These are phyloP conservation scores for Acacia confusa DNA, from an alignment of 306 rosid genomes.

Conservation along the genomic window DNA sequence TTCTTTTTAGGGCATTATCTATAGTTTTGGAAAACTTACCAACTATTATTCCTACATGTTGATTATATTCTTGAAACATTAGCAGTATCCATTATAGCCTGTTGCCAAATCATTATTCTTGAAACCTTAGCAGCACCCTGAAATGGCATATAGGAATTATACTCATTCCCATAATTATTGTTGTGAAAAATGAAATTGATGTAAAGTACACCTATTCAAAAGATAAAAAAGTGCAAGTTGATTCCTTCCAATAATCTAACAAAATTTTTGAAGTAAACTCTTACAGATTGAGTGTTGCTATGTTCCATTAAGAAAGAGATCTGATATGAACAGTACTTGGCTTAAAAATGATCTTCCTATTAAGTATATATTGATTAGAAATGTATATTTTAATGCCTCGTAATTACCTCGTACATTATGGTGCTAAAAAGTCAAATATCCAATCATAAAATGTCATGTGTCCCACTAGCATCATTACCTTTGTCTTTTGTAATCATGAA, in stretches of 20 bases:
- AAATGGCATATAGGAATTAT: conserved; percentile 34
- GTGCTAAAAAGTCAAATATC: too few relatives aligned
- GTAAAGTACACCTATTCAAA: conserved; percentile 10
- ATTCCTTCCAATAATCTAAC: conserved; percentile 10
- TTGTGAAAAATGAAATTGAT: not conserved
- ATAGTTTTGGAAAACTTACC: conserved; percentile 51
- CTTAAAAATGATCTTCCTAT: too few relatives aligned
- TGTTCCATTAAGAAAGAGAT: conserved; percentile 93
- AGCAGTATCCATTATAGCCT: conserved; percentile 97
- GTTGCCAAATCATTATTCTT: conserved; percentile 85
- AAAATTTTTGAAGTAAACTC: conserved; percentile 32
- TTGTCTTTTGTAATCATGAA: too few relatives aligned
- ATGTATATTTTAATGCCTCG: too few relatives aligned
- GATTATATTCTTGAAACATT: too few relatives aligned
- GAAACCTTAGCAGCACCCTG: conserved; percentile 99
- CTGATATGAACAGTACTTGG: too few relatives aligned
- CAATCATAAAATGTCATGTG: too few relatives aligned
- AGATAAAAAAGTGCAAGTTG: not conserved
- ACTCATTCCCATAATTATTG: conserved; percentile 15
- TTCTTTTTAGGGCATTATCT: too few relatives aligned
- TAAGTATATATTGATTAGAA: too few relatives aligned
- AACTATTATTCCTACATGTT: conserved; percentile 87
- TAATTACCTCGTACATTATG: too few relatives aligned
- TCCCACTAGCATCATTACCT: too few relatives aligned
- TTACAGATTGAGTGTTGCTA: conserved; percentile 96